Percentiles rank a stretch among this genome's conserved stretches.
Evolutionary conservation across 1,284 basidiomycete species (phyloP).

Genomic region (Serendipita sp.): DNA sequence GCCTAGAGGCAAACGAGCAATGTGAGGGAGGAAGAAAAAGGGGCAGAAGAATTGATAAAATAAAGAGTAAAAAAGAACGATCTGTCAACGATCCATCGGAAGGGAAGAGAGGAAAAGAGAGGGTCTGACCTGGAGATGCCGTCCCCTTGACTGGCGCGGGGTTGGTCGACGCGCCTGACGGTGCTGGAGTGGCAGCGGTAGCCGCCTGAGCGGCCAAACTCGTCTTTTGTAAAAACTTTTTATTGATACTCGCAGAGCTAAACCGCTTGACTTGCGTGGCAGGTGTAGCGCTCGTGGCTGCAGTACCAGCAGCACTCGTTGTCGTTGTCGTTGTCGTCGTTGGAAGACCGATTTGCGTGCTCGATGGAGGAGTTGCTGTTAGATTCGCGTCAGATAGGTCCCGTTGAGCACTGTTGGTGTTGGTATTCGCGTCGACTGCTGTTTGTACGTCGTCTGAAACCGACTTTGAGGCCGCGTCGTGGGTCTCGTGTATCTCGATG

Average conservation of each 20-base stretch:
- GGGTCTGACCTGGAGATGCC: constrained; percentile 7
- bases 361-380: not conserved
- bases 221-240: constrained; percentile 78
- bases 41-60: not conserved
- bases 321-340: not conserved
- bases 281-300: constrained; percentile 10
- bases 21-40: not conserved
- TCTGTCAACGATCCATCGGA: no score
- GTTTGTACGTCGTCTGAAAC: not conserved
- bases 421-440: not conserved
- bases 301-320: not conserved
- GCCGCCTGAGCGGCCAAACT: constrained; percentile 25
- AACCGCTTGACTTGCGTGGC: constrained; percentile 67
- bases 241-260: constrained; percentile 77
- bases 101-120: no score
- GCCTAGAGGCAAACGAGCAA: not conserved
- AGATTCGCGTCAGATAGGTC: not conserved
- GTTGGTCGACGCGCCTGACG: constrained; percentile 25
- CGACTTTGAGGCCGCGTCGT: not conserved
- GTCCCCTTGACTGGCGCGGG: constrained; percentile 19
- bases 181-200: constrained; percentile 16
- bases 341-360: not conserved
- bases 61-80: not conserved
- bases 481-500: not conserved
- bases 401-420: not conserved